Conservation (phyloP, 129 eudicot species). For the Flaveria bidentis region DNA sequence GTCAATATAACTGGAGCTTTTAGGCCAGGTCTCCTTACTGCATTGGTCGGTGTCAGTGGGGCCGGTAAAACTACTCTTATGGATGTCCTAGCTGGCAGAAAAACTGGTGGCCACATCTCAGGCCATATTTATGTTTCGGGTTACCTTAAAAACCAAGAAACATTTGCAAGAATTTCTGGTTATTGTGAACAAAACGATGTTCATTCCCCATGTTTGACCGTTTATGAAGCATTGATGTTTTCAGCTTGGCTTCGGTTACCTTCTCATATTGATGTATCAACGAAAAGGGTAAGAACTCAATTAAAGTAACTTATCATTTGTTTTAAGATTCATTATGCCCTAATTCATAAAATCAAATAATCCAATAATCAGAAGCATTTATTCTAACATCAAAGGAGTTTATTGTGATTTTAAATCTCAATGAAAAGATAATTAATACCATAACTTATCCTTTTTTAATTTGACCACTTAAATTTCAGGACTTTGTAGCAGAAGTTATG, state of each 20-base stretch:
- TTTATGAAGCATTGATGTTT: conserved; percentile 71
- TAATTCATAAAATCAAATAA: not conserved
- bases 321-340: not conserved
- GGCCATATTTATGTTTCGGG: conserved; percentile 81
- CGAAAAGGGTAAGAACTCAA: conserved; percentile 51
- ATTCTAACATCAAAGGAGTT: too few species aligned
- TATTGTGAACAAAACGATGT: conserved; percentile 93
- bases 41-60: conserved; percentile 95
- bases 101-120: conserved; percentile 83
- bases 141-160: conserved; percentile 82
- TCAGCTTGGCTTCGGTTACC: conserved; percentile 95
- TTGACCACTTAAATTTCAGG: conserved; percentile 41
- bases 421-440: not conserved
- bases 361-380: too few species aligned
- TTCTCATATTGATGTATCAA: conserved; percentile 54
- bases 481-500: conserved; percentile 83
- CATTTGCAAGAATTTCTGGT: conserved; percentile 91
- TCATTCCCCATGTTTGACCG: conserved; percentile 89
- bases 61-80: conserved; percentile 98
- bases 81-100: conserved; percentile 97
- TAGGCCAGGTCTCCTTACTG: conserved; percentile 92
- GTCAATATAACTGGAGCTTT: conserved; percentile 82
- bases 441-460: not conserved
- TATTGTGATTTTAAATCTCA: too few species aligned
- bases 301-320: not conserved